A percentile compares a stretch with the other conserved stretches of the same genome.
These are phyloP conservation scores for Pleurotus sapidus DNA, from an alignment of 768 basidiomycete species.

Conservation along the genomic window DNA sequence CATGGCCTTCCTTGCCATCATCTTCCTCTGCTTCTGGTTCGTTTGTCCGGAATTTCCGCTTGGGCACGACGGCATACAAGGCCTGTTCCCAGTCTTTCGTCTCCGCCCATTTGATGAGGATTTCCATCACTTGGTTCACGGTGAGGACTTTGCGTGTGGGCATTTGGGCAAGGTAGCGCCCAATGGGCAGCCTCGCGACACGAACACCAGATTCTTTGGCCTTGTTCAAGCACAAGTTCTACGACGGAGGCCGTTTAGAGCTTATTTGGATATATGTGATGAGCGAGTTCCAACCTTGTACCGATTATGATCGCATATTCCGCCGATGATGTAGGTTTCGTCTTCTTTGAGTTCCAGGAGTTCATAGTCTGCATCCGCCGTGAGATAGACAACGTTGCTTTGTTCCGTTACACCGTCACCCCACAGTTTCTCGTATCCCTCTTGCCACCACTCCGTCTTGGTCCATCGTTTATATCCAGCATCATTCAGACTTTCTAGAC, in stretches of 20 bases:
- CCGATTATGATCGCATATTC: constrained; percentile 93
- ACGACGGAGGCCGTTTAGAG: constrained; percentile 13
- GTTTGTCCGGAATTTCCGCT: constrained; percentile 66
- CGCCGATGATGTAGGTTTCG: constrained; percentile 93
- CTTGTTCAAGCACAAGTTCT: constrained; percentile 91
- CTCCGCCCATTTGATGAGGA: constrained; percentile 88
- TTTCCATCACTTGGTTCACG: constrained; percentile 96
- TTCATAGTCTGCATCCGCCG: constrained; percentile 90
- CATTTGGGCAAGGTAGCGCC: constrained; percentile 81
- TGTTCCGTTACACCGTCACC: constrained; percentile 25
- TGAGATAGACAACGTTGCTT: constrained; percentile 80
- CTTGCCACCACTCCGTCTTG: constrained; percentile 80
- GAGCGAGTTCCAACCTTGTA: constrained; percentile 63
- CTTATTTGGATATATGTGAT: constrained; percentile 4
- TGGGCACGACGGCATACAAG: constrained; percentile 86
- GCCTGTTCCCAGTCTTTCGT: constrained; percentile 83
- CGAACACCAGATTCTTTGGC: constrained; percentile 70
- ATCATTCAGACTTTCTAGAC: constrained; percentile 63
- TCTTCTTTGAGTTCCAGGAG: constrained; percentile 77
- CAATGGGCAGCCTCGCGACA: constrained; percentile 91
- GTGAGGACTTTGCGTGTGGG: constrained; percentile 94
- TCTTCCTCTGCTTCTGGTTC: background rate
- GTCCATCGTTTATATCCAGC: constrained; percentile 79
- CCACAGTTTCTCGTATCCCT: constrained; percentile 75
- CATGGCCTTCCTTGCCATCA: background rate